Percentiles rank a stretch among this genome's conserved stretches.
Evolutionary conservation across 2,329 filamentous ascomycete genomes (phyloP).

Genomic region (Clarireedia hainanense): DNA sequence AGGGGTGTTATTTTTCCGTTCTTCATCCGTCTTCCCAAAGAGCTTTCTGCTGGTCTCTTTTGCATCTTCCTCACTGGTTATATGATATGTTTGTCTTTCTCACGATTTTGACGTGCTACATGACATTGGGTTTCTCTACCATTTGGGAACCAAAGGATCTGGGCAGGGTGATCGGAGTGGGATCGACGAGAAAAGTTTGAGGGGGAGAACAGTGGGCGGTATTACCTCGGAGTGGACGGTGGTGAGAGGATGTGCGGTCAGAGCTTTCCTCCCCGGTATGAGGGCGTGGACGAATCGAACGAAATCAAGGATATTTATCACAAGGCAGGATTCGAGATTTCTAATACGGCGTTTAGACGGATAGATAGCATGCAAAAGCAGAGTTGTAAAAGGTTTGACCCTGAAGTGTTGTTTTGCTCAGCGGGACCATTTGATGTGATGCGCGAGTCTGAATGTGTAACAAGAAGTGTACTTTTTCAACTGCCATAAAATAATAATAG

Average conservation of each 20-base stretch:
- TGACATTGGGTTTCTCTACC: not conserved
- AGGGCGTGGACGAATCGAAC: not conserved
- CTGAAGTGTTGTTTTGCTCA: not conserved
- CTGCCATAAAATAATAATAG: not conserved
- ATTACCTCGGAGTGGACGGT: not conserved
- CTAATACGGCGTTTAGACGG: constrained; percentile 9
- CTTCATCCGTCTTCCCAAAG: not conserved
- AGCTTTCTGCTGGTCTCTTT: constrained; percentile 5
- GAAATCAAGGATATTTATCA: not conserved
- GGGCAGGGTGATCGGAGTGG: not conserved
- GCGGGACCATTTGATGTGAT: not conserved
- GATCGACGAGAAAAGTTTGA: not conserved
- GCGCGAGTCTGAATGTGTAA: no score
- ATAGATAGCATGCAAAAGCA: constrained; percentile 7
- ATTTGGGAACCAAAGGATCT: not conserved
- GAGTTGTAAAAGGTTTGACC: not conserved
- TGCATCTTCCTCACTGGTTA: constrained; percentile 7
- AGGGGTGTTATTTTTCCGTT: not conserved
- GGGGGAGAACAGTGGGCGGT: not conserved
- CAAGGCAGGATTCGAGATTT: not conserved
- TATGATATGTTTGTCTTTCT: constrained; percentile 6
- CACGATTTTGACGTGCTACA: not conserved
- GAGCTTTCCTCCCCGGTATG: not conserved
- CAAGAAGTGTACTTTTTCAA: no score
- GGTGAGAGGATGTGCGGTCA: not conserved